A percentile compares a stretch with the other conserved stretches of the same genome.
Conservation (phyloP, 768 basidiomycete genomes). For the Lentinula edodes region DNA sequence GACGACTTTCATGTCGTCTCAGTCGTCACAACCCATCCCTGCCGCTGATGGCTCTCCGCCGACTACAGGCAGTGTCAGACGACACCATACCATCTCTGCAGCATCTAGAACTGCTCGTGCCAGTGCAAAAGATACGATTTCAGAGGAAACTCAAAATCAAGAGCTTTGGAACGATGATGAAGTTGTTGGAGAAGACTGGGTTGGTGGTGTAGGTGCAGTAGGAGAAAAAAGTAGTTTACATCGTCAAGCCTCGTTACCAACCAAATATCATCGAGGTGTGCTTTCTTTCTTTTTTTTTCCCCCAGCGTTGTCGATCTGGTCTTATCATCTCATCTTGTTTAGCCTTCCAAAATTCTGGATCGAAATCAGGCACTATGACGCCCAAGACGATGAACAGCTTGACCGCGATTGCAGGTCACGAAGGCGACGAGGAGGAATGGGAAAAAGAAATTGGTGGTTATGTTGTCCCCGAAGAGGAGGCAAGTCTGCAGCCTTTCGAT, state of each 20-base stretch:
- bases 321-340: slow-evolving; percentile 10
- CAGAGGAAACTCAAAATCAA: slow-evolving; percentile 59
- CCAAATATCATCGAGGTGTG: slow-evolving; percentile 72
- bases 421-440: slow-evolving; percentile 89
- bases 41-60: neutral
- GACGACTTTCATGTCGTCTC: slow-evolving; percentile 8
- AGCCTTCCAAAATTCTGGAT: slow-evolving; percentile 49
- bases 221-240: slow-evolving; percentile 79
- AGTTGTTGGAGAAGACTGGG: slow-evolving; percentile 75
- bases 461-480: slow-evolving; percentile 27
- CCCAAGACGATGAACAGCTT: slow-evolving; percentile 78
- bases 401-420: slow-evolving; percentile 79
- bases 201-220: slow-evolving; percentile 75
- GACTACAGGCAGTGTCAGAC: slow-evolving; percentile 46
- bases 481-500: neutral
- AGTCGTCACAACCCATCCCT: neutral
- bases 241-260: slow-evolving; percentile 76
- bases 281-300: slow-evolving; percentile 3
- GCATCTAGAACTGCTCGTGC: slow-evolving; percentile 61
- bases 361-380: slow-evolving; percentile 57
- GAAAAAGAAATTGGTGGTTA: slow-evolving; percentile 70
- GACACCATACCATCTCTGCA: slow-evolving; percentile 80
- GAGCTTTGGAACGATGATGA: slow-evolving; percentile 71
- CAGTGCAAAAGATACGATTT: slow-evolving; percentile 56
- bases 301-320: neutral